Evolutionary conservation across 495 filamentous ascomycete species (phyloP), one percentile per base, ranked within the genome.

Genomic region (Neurospora sp.): DNA sequence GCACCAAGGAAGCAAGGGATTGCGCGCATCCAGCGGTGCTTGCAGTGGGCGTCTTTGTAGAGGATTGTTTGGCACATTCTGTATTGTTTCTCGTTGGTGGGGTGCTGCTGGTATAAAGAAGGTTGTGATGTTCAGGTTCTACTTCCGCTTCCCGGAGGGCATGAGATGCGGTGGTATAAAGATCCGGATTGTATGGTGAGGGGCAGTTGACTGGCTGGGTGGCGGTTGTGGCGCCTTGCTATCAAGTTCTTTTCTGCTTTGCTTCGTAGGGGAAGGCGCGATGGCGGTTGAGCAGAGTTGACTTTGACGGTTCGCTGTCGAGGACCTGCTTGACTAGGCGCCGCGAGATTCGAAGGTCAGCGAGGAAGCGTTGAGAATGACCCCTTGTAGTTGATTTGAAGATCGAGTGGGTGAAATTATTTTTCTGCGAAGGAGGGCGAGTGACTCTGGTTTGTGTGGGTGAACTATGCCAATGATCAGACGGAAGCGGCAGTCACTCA

Each of bases 11-110:
- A 75, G 77, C 84, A 86, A 11, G 81, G 78, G 1, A 72, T 46
- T 74, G 85, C 78, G 61, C 74, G 69, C 46, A 79, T 77, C 83
- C 83, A 86, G 72, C 77, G 77, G 78, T 83, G 82, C 5, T 72
- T 46, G 78, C 83, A 86, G 74, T 66, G 42, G n/a, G 48, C 71
- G 72, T 80, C 81, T 73, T 75, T 78, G 77, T 78, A 81, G 77
- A 78, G 80, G 44, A 77, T 76, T 48, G 72, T 72, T n/a, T 35
- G 12, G 75, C 79, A 82, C 80, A 82, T 81, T 48, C 1, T 53
- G 20, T 9, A 8, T 53, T 75, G 40, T 46, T 68, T 61, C 42
- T 11, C 41, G 27, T 42, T 1, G 48, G 22, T 16, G 53, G 53
- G 20, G 20, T 61, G 22, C 22, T 61, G 53, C 14, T 66, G 53